These are phyloP conservation scores for Vaccinium corymbosum DNA, from an alignment of 148 eudicot genomes.

Conservation along the genomic window DNA sequence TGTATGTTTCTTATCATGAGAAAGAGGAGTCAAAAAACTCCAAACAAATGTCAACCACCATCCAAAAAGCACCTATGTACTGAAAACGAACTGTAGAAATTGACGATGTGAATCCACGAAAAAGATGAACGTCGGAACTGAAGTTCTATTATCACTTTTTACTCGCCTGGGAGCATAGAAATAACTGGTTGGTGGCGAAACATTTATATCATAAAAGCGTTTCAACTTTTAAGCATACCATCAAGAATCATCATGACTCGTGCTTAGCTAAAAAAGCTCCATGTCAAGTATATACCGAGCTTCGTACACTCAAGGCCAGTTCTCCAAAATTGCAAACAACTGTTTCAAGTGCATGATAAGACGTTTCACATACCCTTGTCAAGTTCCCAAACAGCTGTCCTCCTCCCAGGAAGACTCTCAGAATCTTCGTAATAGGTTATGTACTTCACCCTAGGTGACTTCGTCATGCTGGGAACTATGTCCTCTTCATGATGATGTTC, in stretches of 20 bases:
- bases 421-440: slow-evolving; percentile 95
- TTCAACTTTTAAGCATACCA: not conserved
- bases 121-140: not conserved
- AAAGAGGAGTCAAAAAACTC: too few relatives aligned
- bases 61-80: too few relatives aligned
- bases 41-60: too few relatives aligned
- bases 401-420: slow-evolving; percentile 82
- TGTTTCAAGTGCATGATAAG: slow-evolving; percentile 2
- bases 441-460: slow-evolving; percentile 75
- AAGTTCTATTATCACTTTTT: not conserved
- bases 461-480: slow-evolving; percentile 83
- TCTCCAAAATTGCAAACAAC: slow-evolving; percentile 8
- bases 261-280: not conserved
- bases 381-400: slow-evolving; percentile 98
- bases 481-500: slow-evolving; percentile 60
- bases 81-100: not conserved
- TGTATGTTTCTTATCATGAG: too few relatives aligned
- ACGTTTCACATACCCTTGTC: slow-evolving; percentile 64
- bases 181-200: not conserved
- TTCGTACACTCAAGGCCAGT: not conserved
- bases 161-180: not conserved
- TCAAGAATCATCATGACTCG: slow-evolving; percentile 1
- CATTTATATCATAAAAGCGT: not conserved
- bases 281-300: not conserved
- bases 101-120: not conserved